A percentile compares a stretch with the other conserved stretches of the same genome.
phyloP scores from a whole-genome alignment of 441 rosid species.

The Croton laevigatus region DNA sequence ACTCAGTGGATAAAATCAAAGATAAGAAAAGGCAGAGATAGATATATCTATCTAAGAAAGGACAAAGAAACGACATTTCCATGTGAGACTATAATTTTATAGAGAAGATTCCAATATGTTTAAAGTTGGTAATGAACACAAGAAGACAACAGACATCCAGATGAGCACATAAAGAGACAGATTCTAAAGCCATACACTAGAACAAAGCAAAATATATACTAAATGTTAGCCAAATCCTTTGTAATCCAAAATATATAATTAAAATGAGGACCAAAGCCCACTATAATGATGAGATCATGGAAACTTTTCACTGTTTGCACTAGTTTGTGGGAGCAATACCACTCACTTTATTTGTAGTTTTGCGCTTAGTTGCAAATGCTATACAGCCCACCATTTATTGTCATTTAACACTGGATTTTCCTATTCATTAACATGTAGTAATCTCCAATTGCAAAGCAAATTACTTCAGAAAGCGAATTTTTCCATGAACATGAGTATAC shows the following conservation, averaged over 20 bases:
- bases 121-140: conserved; percentile 31
- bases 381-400: conserved; percentile 3
- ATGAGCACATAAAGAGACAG: conserved; percentile 32
- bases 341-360: conserved; percentile 16
- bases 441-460: not conserved
- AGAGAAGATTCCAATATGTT: conserved; percentile 25
- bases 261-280: conserved; percentile 16
- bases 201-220: conserved; percentile 29
- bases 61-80: conserved; percentile 24
- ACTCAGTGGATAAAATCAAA: conserved; percentile 17
- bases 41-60: not conserved
- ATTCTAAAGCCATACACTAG: conserved; percentile 29
- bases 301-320: conserved; percentile 20
- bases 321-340: conserved; percentile 22
- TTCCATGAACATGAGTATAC: not conserved
- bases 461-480: not conserved
- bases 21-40: conserved; percentile 1
- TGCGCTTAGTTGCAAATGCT: conserved; percentile 13
- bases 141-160: conserved; percentile 36
- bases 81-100: conserved; percentile 16
- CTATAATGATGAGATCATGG: conserved; percentile 19
- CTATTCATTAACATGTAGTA: not conserved
- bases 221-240: conserved; percentile 26
- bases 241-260: conserved; percentile 13
- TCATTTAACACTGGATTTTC: not conserved